phyloP scores from a whole-genome alignment of 2,329 filamentous ascomycete species.

The Trichoderma atrobrunneum region DNA sequence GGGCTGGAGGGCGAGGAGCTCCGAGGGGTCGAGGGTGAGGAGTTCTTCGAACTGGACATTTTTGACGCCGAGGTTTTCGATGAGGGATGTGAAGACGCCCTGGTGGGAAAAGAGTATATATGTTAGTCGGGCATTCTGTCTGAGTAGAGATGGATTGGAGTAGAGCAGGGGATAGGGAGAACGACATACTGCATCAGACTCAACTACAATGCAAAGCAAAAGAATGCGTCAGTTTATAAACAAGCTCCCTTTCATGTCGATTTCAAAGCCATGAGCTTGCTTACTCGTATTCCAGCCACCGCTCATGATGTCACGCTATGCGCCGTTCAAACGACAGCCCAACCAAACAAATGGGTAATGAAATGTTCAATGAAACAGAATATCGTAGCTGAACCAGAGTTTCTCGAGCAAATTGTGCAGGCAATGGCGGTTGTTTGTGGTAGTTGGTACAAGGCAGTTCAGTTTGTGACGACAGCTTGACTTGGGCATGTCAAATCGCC shows the following conservation, averaged over 20 bases:
- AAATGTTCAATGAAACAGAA: background rate
- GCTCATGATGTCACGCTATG: constrained; percentile 50
- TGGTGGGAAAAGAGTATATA: no score
- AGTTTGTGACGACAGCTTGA: background rate
- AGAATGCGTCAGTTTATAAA: background rate
- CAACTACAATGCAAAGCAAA: constrained; percentile 50
- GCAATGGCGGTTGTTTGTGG: background rate
- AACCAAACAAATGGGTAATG: background rate
- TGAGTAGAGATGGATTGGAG: background rate
- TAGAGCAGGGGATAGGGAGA: background rate
- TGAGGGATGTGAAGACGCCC: constrained; percentile 97
- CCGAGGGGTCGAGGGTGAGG: constrained; percentile 77
- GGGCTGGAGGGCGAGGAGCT: constrained; percentile 67
- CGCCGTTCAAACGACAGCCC: background rate
- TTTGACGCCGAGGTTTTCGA: constrained; percentile 86
- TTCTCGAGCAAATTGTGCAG: background rate
- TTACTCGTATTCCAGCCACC: constrained; percentile 91
- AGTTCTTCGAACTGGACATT: constrained; percentile 97
- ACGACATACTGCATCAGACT: constrained; percentile 81
- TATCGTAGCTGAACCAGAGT: background rate
- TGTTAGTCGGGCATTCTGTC: background rate
- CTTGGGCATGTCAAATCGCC: background rate
- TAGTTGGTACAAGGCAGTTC: background rate
- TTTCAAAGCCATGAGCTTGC: constrained; percentile 21
- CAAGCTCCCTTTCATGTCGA: background rate